Percentiles rank a stretch among this genome's conserved stretches.
Conservation (phyloP, 169 alveolate genomes). For the Cyclospora cayetanensis region DNA sequence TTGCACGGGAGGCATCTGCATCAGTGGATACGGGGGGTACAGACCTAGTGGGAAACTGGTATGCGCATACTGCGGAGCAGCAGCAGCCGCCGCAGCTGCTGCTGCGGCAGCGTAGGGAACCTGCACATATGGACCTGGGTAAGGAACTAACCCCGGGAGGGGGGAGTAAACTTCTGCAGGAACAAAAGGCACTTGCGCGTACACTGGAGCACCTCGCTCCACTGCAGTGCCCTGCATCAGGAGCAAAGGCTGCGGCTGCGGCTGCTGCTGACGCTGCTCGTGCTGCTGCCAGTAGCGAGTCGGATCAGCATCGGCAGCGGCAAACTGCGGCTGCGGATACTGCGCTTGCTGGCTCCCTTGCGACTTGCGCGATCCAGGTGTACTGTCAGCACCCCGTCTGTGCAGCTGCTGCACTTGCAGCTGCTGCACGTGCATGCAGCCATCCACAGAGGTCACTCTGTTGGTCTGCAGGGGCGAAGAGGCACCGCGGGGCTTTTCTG, state of each 20-base stretch:
- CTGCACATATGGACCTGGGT: slow-evolving; percentile 8
- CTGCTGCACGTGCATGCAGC: slow-evolving; percentile 22
- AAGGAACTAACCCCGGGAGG: not conserved
- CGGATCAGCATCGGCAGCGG: not conserved
- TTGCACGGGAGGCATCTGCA: slow-evolving; percentile 41
- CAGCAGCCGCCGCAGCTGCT: slow-evolving; percentile 32
- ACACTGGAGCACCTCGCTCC: not conserved
- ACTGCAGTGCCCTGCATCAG: slow-evolving; percentile 27
- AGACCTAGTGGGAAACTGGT: slow-evolving; percentile 21
- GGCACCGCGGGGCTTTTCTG: not conserved
- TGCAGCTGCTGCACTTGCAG: not conserved
- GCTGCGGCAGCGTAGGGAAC: slow-evolving; percentile 50
- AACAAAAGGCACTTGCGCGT: slow-evolving; percentile 33
- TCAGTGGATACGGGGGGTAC: slow-evolving; percentile 2
- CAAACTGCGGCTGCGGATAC: not conserved
- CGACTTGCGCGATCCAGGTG: not conserved
- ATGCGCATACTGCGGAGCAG: not conserved
- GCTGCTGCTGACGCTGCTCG: slow-evolving; percentile 24
- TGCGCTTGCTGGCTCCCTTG: not conserved
- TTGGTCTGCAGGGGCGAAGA: not conserved
- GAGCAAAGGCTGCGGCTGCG: slow-evolving; percentile 27
- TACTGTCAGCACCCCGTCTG: not conserved
- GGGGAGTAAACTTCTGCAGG: slow-evolving; percentile 20
- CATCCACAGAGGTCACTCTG: not conserved
- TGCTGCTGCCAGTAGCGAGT: slow-evolving; percentile 22